phyloP scores from a whole-genome alignment of 192 early-diverging fungal species.

The Coemansia sp. region DNA sequence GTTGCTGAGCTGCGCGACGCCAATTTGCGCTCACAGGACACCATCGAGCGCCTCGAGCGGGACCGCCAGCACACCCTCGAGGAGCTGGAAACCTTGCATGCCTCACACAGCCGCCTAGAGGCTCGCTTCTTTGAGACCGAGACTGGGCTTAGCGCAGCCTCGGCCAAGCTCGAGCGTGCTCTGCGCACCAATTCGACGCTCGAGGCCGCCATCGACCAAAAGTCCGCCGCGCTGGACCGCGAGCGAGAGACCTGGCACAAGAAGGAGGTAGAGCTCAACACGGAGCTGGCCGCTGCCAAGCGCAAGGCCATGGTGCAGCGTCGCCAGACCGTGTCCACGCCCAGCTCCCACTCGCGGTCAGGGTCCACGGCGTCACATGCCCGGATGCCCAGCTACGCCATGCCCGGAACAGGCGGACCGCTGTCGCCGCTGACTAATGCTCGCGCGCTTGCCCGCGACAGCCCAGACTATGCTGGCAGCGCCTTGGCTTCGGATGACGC shows the following conservation, averaged over 20 bases:
- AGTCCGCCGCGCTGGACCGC: constrained; percentile 27
- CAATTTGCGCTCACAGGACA: constrained; percentile 15
- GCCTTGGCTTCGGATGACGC: neutral
- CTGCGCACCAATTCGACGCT: constrained; percentile 29
- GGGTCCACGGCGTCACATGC: constrained; percentile 20
- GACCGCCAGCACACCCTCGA: constrained; percentile 34
- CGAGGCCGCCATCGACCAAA: constrained; percentile 15
- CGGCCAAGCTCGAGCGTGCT: constrained; percentile 23
- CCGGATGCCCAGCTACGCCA: constrained; percentile 29
- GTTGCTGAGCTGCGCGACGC: constrained; percentile 42
- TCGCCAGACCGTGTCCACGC: constrained; percentile 50
- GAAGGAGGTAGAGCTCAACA: constrained; percentile 33
- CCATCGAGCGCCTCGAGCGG: constrained; percentile 30
- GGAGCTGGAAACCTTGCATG: constrained; percentile 45
- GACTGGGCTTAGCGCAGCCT: constrained; percentile 20
- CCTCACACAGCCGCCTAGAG: constrained; percentile 48
- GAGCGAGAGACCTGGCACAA: constrained; percentile 50
- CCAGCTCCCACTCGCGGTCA: constrained; percentile 11
- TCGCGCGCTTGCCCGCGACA: constrained; percentile 2
- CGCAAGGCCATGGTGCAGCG: constrained; percentile 39
- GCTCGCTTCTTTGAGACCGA: constrained; percentile 42
- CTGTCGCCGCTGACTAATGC: constrained; percentile 16
- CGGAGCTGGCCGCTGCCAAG: constrained; percentile 45
- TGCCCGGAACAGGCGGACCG: constrained; percentile 1
- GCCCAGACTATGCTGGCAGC: neutral